Evolutionary conservation across 1,139 yeast species (phyloP).

Genomic region (Torulaspora pretoriensis): DNA sequence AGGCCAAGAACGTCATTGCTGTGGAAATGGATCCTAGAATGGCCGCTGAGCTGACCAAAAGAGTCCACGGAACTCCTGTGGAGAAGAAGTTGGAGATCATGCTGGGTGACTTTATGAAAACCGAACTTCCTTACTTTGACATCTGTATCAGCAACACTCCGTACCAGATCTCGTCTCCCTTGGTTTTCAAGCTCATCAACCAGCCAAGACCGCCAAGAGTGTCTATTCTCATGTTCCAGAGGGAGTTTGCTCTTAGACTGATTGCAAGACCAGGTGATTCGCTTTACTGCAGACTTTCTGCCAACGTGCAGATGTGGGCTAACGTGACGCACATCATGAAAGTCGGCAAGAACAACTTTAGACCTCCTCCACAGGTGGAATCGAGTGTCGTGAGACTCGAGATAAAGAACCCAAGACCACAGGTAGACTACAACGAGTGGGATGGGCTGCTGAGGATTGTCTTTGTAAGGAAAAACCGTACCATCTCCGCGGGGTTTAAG

Average conservation of each 20-base stretch:
- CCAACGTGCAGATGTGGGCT: slow-evolving; percentile 99
- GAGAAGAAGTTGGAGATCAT: slow-evolving; percentile 87
- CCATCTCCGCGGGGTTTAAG: slow-evolving; percentile 89
- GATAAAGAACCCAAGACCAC: slow-evolving; percentile 86
- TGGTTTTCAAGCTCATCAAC: slow-evolving; percentile 85
- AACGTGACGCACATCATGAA: slow-evolving; percentile 97
- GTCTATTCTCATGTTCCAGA: slow-evolving; percentile 93
- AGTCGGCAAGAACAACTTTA: slow-evolving; percentile 91
- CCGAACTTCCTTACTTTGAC: slow-evolving; percentile 92
- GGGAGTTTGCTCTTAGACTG: slow-evolving; percentile 91
- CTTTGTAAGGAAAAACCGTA: slow-evolving; percentile 89
- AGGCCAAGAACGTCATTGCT: slow-evolving; percentile 81
- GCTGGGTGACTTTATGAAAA: slow-evolving; percentile 93
- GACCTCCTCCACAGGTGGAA: slow-evolving; percentile 99
- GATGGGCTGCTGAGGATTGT: slow-evolving; percentile 89
- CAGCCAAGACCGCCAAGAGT: slow-evolving; percentile 94
- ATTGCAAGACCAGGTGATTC: slow-evolving; percentile 95
- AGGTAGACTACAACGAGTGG: slow-evolving; percentile 92
- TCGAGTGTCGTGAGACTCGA: slow-evolving; percentile 93
- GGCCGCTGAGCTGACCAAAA: slow-evolving; percentile 97
- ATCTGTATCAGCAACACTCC: slow-evolving; percentile 97
- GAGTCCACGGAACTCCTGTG: slow-evolving; percentile 94
- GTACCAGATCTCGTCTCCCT: slow-evolving; percentile 93
- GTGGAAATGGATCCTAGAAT: slow-evolving; percentile 98
- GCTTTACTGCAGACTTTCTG: slow-evolving; percentile 85